phyloP scores from a whole-genome alignment of 768 basidiomycete genomes.

The Lentinula sp. region DNA sequence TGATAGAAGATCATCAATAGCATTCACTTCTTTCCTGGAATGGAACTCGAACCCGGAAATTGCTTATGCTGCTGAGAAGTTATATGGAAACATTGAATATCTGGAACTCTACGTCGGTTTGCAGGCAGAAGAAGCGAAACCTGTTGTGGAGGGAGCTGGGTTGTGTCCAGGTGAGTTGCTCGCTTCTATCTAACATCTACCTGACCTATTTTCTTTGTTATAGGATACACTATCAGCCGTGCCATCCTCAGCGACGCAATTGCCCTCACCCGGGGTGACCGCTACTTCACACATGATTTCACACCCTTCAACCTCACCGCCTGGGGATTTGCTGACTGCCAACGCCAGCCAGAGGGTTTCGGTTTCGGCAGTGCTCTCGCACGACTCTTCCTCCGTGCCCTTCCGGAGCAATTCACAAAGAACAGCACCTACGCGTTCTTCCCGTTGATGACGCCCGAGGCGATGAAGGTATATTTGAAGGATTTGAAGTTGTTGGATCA shows the following conservation, averaged over 20 bases:
- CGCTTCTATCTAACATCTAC: neutral
- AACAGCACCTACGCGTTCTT: conserved; percentile 81
- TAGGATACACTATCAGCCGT: conserved; percentile 77
- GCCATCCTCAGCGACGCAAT: conserved; percentile 86
- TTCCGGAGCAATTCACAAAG: conserved; percentile 62
- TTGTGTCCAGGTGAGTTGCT: conserved; percentile 64
- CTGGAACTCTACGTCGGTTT: conserved; percentile 80
- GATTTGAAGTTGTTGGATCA: conserved; percentile 46
- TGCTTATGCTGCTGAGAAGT: conserved; percentile 64
- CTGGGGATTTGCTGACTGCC: conserved; percentile 83
- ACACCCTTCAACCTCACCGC: conserved; percentile 76
- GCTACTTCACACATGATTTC: conserved; percentile 76
- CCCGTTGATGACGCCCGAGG: conserved; percentile 76
- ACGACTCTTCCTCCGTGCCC: conserved; percentile 64
- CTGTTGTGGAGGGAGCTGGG: conserved; percentile 71
- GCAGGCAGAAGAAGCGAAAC: conserved; percentile 75
- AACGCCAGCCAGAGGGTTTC: conserved; percentile 62
- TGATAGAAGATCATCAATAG: conserved; percentile 24
- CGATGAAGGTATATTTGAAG: conserved; percentile 55
- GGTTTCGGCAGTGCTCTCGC: conserved; percentile 66
- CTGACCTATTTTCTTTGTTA: neutral
- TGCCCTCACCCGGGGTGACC: conserved; percentile 79
- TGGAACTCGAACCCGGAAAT: conserved; percentile 77
- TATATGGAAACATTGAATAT: conserved; percentile 71
- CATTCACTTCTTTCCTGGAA: conserved; percentile 64